Conservation (phyloP, 1,284 basidiomycete species). For the Puccinia polysora region DNA sequence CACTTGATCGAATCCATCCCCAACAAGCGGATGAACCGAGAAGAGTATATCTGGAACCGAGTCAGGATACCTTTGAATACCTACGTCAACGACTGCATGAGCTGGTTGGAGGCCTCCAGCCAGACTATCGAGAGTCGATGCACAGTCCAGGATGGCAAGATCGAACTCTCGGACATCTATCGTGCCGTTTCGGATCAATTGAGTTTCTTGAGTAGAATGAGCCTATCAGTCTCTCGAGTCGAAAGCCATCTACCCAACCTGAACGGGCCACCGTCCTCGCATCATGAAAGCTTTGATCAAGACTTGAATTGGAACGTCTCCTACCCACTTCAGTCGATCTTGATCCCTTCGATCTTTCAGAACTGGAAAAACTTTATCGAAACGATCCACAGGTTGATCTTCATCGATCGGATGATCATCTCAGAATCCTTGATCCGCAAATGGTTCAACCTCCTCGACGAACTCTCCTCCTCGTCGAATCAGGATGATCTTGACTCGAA, state of each 20-base stretch:
- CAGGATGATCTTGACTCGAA: not conserved
- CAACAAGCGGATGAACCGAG: slow-evolving; percentile 22
- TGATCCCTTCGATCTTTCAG: slow-evolving; percentile 33
- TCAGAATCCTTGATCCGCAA: slow-evolving; percentile 41
- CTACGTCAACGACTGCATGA: slow-evolving; percentile 39
- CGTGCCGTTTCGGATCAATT: slow-evolving; percentile 22
- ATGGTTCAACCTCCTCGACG: slow-evolving; percentile 36
- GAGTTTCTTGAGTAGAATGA: slow-evolving; percentile 11
- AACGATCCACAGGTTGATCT: slow-evolving; percentile 21
- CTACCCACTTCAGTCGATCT: slow-evolving; percentile 24
- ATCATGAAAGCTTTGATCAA: slow-evolving; percentile 6
- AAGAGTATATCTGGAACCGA: slow-evolving; percentile 41
- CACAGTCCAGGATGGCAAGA: not conserved
- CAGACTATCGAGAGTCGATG: slow-evolving; percentile 18
- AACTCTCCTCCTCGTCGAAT: slow-evolving; percentile 2
- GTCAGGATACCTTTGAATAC: slow-evolving; percentile 21
- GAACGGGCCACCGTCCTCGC: slow-evolving; percentile 8
- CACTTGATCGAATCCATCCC: slow-evolving; percentile 25
- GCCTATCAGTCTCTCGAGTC: slow-evolving; percentile 21
- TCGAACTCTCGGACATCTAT: slow-evolving; percentile 28
- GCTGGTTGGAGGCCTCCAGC: slow-evolving; percentile 1
- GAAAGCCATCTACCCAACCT: slow-evolving; percentile 18
- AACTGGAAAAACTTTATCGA: slow-evolving; percentile 33
- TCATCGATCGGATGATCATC: slow-evolving; percentile 26
- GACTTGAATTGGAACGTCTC: slow-evolving; percentile 27